phyloP scores from a whole-genome alignment of 73 alveolate species.

The Tetrahymena elliotti region DNA sequence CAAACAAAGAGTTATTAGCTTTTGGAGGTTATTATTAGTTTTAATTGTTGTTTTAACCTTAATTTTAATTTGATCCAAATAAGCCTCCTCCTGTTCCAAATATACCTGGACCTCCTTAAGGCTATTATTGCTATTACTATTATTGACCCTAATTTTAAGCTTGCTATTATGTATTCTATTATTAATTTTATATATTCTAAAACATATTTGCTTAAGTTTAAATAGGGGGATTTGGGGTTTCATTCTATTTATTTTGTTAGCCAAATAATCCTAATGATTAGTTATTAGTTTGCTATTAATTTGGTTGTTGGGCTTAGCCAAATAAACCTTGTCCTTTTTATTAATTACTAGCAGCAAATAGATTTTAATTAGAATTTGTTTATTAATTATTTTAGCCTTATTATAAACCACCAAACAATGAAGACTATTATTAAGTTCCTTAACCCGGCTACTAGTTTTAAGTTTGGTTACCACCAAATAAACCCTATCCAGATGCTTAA shows the following conservation, averaged over 20 bases:
- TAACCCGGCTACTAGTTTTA: not conserved
- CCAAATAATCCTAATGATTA: not conserved
- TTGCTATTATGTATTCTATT: not conserved
- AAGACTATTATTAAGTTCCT: not conserved
- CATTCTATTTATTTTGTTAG: not conserved
- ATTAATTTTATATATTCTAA: not conserved
- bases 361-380: not conserved
- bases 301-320: not conserved
- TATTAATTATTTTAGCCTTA: not conserved
- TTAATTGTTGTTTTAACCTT: not conserved
- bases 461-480: not conserved
- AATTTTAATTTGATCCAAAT: not conserved
- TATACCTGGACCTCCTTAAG: not conserved
- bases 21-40: too few relatives aligned
- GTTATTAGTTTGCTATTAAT: too few relatives aligned
- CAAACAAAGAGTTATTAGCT: not conserved
- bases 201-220: not conserved
- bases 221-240: not conserved
- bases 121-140: not conserved
- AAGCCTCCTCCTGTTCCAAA: not conserved
- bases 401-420: not conserved
- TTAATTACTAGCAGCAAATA: not conserved
- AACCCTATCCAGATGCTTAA: not conserved
- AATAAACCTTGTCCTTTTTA: not conserved
- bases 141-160: not conserved